Evolutionary conservation across 2,329 filamentous ascomycete species (phyloP), one percentile per base, ranked within the genome.

Genomic region (Dryadomyces quercivorus): DNA sequence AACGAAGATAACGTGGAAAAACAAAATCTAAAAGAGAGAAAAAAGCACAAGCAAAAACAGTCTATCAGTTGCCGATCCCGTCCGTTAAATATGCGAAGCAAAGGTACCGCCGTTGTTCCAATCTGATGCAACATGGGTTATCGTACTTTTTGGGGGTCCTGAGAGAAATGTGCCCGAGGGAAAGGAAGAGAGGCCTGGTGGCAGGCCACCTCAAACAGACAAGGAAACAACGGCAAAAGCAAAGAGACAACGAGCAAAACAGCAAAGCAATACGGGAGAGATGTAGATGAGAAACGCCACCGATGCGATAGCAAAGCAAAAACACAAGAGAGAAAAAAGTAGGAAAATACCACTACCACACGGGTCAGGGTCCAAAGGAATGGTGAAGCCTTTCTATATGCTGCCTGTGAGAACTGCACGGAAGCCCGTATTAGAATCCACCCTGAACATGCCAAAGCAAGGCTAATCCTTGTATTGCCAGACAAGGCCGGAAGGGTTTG

Each of bases 311-410:
- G 31, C 43, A 49, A 36, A 60, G 53, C 62, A 62, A 59, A 60
- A 59, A 18, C 42, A 18, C 36, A 47, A 46, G 57, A 63, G 63
- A 60, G 61, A 60, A 55, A 61, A 59, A 54, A 31, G 44, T 55
- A 40, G 61, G 26, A 31, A 2, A 68, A 73, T 55, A 66, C 71
- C 66, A 72, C 36, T 55, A 66, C 71, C 66, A 72, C 36, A 40
- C 36, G 10, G 26, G n/a, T 44, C 3, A 44, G 8, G 42, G n/a
- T 44, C 42, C 42, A 44, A 40, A 31, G 26, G 36, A 8, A 40
- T 13, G 7, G 15, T 44, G 42, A 44, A 44, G 42, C 42, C 36
- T 40, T 40, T 40, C 9, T 13, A 40, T 40, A 40, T 40, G 36
- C 36, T 40, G 36, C 36, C 36, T 40, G 36, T 16, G 36, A 40